Evolutionary conservation across 768 basidiomycete genomes (phyloP).

Genomic region (Pulveroboletus ravenelii): DNA sequence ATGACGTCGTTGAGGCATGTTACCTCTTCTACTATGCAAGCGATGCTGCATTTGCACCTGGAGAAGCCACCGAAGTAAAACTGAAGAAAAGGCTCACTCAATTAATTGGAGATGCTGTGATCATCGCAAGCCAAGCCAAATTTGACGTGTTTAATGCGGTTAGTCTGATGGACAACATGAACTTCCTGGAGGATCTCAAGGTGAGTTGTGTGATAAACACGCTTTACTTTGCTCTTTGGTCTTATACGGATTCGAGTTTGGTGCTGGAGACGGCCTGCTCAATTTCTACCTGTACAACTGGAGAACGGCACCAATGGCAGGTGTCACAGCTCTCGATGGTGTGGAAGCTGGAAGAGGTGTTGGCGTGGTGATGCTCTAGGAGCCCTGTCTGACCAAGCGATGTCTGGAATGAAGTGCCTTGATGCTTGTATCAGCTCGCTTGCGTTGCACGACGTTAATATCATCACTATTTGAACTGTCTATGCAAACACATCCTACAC

Average conservation of each 20-base stretch:
- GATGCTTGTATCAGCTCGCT: background rate
- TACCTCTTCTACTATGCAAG: conserved; percentile 97
- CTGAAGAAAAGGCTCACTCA: conserved; percentile 67
- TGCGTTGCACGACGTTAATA: background rate
- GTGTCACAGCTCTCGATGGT: conserved; percentile 50
- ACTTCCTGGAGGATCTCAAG: conserved; percentile 80
- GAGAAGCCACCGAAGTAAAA: conserved; percentile 53
- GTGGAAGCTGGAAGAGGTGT: conserved; percentile 70
- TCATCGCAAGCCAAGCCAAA: conserved; percentile 74
- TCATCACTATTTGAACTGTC: background rate
- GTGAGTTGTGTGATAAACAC: conserved; percentile 35
- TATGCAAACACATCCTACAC: conserved; percentile 10
- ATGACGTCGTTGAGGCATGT: conserved; percentile 79
- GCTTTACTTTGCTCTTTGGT: background rate
- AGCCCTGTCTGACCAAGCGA: background rate
- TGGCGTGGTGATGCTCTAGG: conserved; percentile 90
- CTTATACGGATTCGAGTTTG: conserved; percentile 58
- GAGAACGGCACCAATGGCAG: conserved; percentile 77
- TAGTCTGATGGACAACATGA: conserved; percentile 90
- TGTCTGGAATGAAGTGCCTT: background rate
- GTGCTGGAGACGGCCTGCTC: conserved; percentile 85
- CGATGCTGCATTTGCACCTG: conserved; percentile 60
- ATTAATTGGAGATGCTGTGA: conserved; percentile 75
- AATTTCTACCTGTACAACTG: conserved; percentile 96
- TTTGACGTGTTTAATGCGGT: conserved; percentile 98